Evolutionary conservation across 768 basidiomycete species (phyloP).

Genomic region (Gymnopilus dilepis): DNA sequence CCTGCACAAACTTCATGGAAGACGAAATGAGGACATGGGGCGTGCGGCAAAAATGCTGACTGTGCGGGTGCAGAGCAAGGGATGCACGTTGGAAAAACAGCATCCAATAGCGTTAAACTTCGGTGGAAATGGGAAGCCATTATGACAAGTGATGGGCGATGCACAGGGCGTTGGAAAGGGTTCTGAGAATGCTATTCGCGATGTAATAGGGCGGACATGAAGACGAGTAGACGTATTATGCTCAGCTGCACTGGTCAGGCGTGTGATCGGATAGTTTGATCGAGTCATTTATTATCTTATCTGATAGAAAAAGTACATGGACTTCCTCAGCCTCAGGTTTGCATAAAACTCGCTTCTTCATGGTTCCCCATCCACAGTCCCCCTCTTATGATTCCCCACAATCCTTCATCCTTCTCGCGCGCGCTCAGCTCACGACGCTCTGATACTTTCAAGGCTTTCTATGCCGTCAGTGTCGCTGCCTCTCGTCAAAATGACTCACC

Average conservation of each 20-base stretch:
- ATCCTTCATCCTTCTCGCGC: slow-evolving; percentile 34
- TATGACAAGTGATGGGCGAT: slow-evolving; percentile 13
- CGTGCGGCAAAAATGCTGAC: background rate
- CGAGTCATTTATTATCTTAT: slow-evolving; percentile 31
- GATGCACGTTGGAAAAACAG: slow-evolving; percentile 18
- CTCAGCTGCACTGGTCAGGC: slow-evolving; percentile 8
- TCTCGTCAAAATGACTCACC: slow-evolving; percentile 16
- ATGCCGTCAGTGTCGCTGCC: slow-evolving; percentile 50
- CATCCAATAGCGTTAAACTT: slow-evolving; percentile 20
- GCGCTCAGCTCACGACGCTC: slow-evolving; percentile 40
- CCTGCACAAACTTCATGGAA: slow-evolving; percentile 5
- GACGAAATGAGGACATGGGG: background rate
- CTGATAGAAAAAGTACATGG: slow-evolving; percentile 32
- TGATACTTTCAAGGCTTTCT: slow-evolving; percentile 54
- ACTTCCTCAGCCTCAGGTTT: slow-evolving; percentile 12
- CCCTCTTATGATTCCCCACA: slow-evolving; percentile 44
- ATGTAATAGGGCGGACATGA: slow-evolving; percentile 7
- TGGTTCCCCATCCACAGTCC: slow-evolving; percentile 25
- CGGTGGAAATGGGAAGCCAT: slow-evolving; percentile 13
- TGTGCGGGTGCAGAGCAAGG: background rate
- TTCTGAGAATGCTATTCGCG: slow-evolving; percentile 7
- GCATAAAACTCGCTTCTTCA: slow-evolving; percentile 39
- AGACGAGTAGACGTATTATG: background rate
- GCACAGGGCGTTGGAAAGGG: slow-evolving; percentile 11
- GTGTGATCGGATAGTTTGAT: slow-evolving; percentile 23